These are phyloP conservation scores for Aspergillus ustus DNA, from an alignment of 2,329 filamentous ascomycete genomes.

Conservation along the genomic window DNA sequence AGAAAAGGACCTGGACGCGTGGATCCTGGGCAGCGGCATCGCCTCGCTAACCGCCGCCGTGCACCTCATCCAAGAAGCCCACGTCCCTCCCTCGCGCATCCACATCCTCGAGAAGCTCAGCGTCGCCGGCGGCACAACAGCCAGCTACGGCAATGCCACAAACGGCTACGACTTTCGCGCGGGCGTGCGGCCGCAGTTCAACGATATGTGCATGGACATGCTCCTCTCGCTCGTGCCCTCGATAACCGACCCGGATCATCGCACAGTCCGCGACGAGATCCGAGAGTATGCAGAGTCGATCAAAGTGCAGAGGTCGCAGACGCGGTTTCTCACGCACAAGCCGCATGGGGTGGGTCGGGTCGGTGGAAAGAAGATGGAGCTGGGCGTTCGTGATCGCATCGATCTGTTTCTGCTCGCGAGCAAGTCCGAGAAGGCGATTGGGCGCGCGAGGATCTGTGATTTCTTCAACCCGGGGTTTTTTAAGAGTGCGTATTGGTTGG, in stretches of 20 bases:
- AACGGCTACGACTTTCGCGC: conserved; percentile 44
- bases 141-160: conserved; percentile 33
- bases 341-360: conserved; percentile 14
- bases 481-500: conserved; percentile 33
- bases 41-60: conserved; percentile 42
- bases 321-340: conserved; percentile 20
- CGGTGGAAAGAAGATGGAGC: conserved; percentile 11
- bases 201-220: conserved; percentile 39
- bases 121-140: conserved; percentile 36
- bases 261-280: conserved; percentile 27
- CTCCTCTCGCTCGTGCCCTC: conserved; percentile 41
- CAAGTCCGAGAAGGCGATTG: conserved; percentile 24
- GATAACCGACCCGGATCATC: conserved; percentile 10
- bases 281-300: conserved; percentile 12
- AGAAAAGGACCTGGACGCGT: conserved; percentile 28
- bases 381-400: conserved; percentile 25
- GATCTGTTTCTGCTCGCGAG: conserved; percentile 24
- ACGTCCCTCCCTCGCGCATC: conserved; percentile 38
- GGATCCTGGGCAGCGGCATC: conserved; percentile 43
- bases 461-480: conserved; percentile 28
- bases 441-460: conserved; percentile 24
- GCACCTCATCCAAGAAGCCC: conserved; percentile 41
- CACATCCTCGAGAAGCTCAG: conserved; percentile 41
- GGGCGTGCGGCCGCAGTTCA: conserved; percentile 40
- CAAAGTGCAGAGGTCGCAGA: conserved; percentile 8